Base-by-base conservation (phyloP, 2,329 filamentous ascomycete species). In the Aspergillus piperis region DNA sequence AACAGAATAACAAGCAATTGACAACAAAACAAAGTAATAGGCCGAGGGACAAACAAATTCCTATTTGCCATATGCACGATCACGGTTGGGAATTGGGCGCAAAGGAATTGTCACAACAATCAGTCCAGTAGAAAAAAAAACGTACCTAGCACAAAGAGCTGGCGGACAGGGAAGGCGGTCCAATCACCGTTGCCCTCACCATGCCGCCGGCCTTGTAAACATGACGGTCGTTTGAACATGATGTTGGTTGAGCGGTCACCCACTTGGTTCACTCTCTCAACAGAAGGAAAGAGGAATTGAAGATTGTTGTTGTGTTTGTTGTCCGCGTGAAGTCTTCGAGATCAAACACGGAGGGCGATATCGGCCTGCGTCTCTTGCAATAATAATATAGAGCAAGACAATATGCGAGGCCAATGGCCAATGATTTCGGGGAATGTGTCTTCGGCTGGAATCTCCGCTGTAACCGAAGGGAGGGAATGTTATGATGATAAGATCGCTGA, bases 111-210 rank as follows among this genome's bases (percentile, higher is more conserved):
- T 41, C 39, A 15, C 32, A 36, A 36, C 5, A 36, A 11, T 36
- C 32, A 13, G 11, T 36, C 32, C 32, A 36, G 32, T 36, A 36
- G 32, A 13, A 11, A 15, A 36, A 11, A 70, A 52, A 62, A 77
- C 76, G 71, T 76, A 79, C 77, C 77, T 64, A 79, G 69, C 15
- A 79, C 73, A 64, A 77, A 83, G 67, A 88, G 79, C 70, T 88
- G 86, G 66, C 78, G 80, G 41, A 80, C 77, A 41, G 86, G 86
- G 73, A 88, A 88, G 49, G 77, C 71, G 59, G 78, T 73, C 64
- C 76, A 68, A 65, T 73, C 72, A 64, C 73, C 69, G 6, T 56
- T 51, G 60, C 65, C 62, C 67, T 69, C 67, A 63, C 63, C 66
- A 59, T 68, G 66, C 61, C 69, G 68, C 55, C 70, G 71, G 60